These are phyloP conservation scores for Cetradonia linearis DNA, from an alignment of 495 filamentous ascomycete species.

Conservation along the genomic window DNA sequence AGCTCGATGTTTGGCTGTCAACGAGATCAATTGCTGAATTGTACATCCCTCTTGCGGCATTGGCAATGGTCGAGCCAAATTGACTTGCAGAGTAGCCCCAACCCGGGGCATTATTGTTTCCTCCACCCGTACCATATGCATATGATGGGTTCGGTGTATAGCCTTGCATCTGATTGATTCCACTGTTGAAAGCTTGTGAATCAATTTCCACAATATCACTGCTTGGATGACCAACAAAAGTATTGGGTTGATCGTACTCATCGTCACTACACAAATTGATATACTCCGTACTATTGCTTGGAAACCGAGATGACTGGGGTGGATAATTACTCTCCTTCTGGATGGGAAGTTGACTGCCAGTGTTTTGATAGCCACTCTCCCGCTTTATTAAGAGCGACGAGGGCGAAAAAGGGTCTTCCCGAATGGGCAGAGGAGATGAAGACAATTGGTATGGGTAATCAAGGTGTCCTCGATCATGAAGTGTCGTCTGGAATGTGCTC, in stretches of 20 bases:
- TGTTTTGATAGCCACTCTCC: neutral
- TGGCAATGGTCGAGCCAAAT: constrained; percentile 12
- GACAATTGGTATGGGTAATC: constrained; percentile 9
- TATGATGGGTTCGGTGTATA: neutral
- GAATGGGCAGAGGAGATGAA: constrained; percentile 3
- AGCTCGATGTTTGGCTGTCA: constrained; percentile 17
- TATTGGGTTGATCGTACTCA: constrained; percentile 6
- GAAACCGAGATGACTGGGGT: neutral
- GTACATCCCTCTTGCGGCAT: constrained; percentile 16
- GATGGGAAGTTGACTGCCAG: neutral
- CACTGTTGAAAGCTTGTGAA: constrained; percentile 1
- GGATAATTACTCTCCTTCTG: constrained; percentile 7
- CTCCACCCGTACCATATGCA: constrained; percentile 6
- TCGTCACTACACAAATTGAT: constrained; percentile 19
- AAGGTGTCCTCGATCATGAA: constrained; percentile 25
- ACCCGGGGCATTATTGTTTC: neutral
- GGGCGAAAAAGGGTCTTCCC: constrained; percentile 3
- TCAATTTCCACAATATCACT: constrained; percentile 16
- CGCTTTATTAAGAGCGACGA: constrained; percentile 6
- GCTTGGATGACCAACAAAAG: constrained; percentile 3
- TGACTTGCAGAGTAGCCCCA: constrained; percentile 7
- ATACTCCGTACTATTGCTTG: constrained; percentile 1
- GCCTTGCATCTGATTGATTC: neutral
- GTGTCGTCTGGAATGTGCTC: constrained; percentile 18
- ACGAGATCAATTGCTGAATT: constrained; percentile 20